Base-by-base conservation (phyloP, 768 basidiomycete species). In the Neoboletus subvelutipes region DNA sequence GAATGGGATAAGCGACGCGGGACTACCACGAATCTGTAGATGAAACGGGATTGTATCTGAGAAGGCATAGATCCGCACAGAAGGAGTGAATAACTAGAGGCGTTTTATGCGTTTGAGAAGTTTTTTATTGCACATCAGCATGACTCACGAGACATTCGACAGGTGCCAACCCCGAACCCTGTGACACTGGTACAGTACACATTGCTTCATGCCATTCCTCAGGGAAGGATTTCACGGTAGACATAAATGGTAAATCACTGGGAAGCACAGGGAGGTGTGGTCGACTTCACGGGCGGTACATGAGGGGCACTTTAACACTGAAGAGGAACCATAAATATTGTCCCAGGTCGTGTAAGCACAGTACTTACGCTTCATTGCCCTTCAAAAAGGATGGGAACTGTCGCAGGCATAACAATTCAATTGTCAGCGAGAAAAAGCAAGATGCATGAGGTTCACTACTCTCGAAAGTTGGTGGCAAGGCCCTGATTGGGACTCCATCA, bases 121-220 rank as follows among this genome's bases (percentile, higher is more conserved):
- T 17, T 33, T 31, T 26, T 48, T 26, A 45, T 37, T 50, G 13
- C 28, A n/a, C 7, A 45, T 13, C 13, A 26, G 2, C 36, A 54
- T 17, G 43, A 73, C 80, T 62, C 71, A 86, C 86, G 61, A 84
- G 78, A 61, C 78, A 77, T 54, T 81, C 69, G 4, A 82, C 69
- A 18, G 79, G 78, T 17, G 72, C 66, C 20, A 78, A 50, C 11
- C 62, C 57, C 2, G 76, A 72, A 7, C 64, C 62, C 20, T 65
- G 58, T 18, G 76, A 72, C 29, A 75, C 73, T 43, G 75, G 68
- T 62, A 87, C 65, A n/a, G 67, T 66, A 29, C 77, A 76, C 13
- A 74, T 70, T 64, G 77, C 66, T 80, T 86, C 64, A 70, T 75
- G 70, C 84, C 85, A 89, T 65, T 88, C 87, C 64, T 87, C 87